These are phyloP conservation scores for carrot (Daucus carota) DNA, from an alignment of 129 eudicot species.

Conservation along the genomic window DNA sequence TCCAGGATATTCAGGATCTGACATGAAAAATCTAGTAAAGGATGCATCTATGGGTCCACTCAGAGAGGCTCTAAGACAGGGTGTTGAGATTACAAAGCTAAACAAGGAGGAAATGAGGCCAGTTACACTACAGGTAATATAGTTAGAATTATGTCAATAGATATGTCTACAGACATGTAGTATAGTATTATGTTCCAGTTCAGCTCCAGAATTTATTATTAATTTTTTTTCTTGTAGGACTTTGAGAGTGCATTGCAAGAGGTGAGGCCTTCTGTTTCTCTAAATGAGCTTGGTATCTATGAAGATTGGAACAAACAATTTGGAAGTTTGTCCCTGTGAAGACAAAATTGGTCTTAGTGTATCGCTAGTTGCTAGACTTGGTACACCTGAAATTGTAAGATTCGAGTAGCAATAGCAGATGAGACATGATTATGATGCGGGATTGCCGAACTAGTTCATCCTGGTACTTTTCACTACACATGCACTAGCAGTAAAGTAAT, in stretches of 20 bases:
- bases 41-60: slow-evolving; percentile 99
- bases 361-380: not conserved
- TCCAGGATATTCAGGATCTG: slow-evolving; percentile 95
- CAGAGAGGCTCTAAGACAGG: slow-evolving; percentile 79
- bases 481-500: not conserved
- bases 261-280: slow-evolving; percentile 88
- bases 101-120: slow-evolving; percentile 88
- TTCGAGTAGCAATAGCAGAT: no score
- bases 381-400: not conserved
- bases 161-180: not conserved
- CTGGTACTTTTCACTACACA: not conserved
- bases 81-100: slow-evolving; percentile 65
- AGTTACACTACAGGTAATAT: slow-evolving; percentile 60
- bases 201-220: not conserved
- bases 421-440: not conserved
- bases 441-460: not conserved
- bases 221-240: slow-evolving; percentile 33
- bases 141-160: not conserved
- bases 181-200: not conserved
- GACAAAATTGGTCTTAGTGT: slow-evolving; percentile 2
- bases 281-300: slow-evolving; percentile 59
- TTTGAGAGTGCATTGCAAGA: slow-evolving; percentile 62
- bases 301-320: slow-evolving; percentile 83
- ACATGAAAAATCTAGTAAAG: slow-evolving; percentile 96
- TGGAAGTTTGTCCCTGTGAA: slow-evolving; percentile 64